Base-by-base conservation (phyloP, 2,329 filamentous ascomycete genomes). In the Penicillium sp. region DNA sequence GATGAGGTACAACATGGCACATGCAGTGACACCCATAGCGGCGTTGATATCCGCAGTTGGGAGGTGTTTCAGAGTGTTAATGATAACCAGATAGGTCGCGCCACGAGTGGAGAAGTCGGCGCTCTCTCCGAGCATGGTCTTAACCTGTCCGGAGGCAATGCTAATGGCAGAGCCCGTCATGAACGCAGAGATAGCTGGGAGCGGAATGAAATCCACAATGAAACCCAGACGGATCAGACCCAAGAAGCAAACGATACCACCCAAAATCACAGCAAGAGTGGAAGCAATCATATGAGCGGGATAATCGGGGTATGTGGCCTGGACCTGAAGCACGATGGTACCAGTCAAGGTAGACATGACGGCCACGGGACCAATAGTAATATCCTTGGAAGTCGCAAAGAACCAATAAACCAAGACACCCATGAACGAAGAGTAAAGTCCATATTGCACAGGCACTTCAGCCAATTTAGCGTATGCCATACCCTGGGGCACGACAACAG, bases 371-470 rank as follows among this genome's bases (percentile, higher is more conserved):
- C 65, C 31, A 63, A 49, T 45, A 10, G 93, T 97, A 70, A 98
- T 98, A 75, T 99, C 93, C 72, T 98, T 99, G 19, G 93, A 97
- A 0, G 95, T 99, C 39, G 93, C 95, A 70, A 99, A 98, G 71
- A 97, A 90, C 93, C 93, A 98, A 76, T 99, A 99, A 60, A 96
- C 82, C 61, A 96, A 74, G 21, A 96, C 93, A 51, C 93, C 95
- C 84, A 97, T 95, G 71, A 99, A 98, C 0, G 93, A 97, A 0
- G 93, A 95, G 76, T 96, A 96, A 0, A 98, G 83, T 54, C 93
- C 93, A 69, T 88, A 98, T 71, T 98, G 83, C 10, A 89, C 85
- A 1, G 85, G 82, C 16, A 98, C 82, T 61, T 88, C 84, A 43
- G 93, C 93, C 35, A 98, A 81, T 60, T 87, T 82, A 27, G 93